Evolutionary conservation across 331 rosid species (phyloP).

Genomic region (Acacia pycnantha): DNA sequence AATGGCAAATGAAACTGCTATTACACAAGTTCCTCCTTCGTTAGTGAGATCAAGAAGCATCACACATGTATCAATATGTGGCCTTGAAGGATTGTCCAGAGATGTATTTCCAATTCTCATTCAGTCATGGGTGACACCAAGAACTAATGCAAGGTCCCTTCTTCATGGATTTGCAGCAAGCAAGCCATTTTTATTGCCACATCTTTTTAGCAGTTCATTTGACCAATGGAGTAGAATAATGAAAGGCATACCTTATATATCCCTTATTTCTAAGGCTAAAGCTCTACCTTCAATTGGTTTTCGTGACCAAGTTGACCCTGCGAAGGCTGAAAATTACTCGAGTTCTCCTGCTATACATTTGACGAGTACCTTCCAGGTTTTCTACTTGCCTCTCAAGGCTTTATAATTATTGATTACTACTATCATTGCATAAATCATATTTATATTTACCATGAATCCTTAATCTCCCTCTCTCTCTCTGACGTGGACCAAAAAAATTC

Average conservation of each 20-base stretch:
- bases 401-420: not conserved
- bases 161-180: not conserved
- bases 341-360: not conserved
- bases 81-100: not conserved
- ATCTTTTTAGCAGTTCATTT: not conserved
- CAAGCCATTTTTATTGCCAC: not conserved
- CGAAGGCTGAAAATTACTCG: not conserved
- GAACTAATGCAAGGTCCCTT: not conserved
- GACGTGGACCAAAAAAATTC: no score
- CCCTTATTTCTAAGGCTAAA: not conserved
- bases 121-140: slow-evolving; percentile 22
- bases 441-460: not conserved
- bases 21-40: slow-evolving; percentile 16
- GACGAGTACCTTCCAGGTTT: not conserved
- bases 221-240: not conserved
- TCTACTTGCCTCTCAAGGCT: not conserved
- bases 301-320: not conserved
- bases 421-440: not conserved
- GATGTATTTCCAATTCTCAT: slow-evolving; percentile 11
- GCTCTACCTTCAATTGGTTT: not conserved
- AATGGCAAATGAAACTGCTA: slow-evolving; percentile 21
- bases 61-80: slow-evolving; percentile 18
- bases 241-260: not conserved
- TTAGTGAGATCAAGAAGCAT: slow-evolving; percentile 18
- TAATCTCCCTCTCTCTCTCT: no score